Evolutionary conservation across 495 filamentous ascomycete genomes (phyloP).

Genomic region (Penicillium bialowiezense): DNA sequence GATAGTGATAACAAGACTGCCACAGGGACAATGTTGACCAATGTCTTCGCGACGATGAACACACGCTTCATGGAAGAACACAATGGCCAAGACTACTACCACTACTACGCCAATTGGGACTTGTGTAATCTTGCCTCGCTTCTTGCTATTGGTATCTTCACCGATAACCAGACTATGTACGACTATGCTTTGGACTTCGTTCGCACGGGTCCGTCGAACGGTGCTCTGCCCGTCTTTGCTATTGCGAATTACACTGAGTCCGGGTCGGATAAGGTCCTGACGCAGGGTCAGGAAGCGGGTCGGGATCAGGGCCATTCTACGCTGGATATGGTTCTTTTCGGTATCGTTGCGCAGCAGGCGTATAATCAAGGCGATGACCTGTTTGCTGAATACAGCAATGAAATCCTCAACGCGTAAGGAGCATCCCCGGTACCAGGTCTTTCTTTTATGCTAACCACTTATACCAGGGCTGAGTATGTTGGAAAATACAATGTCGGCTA

Average conservation of each 20-base stretch:
- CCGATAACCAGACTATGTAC: constrained; percentile 40
- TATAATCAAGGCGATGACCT: constrained; percentile 42
- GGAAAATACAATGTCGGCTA: constrained; percentile 42
- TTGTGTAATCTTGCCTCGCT: constrained; percentile 40
- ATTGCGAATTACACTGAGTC: constrained; percentile 12
- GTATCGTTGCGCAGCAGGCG: constrained; percentile 37
- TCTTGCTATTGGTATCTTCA: constrained; percentile 37
- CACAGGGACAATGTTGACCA: constrained; percentile 25
- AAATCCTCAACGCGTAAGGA: constrained; percentile 31
- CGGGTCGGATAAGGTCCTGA: constrained; percentile 17
- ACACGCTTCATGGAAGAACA: constrained; percentile 30
- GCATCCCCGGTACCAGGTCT: background rate
- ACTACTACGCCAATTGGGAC: constrained; percentile 49
- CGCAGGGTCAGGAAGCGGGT: constrained; percentile 43
- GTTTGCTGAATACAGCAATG: constrained; percentile 30
- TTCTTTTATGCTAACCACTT: background rate
- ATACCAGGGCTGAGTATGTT: constrained; percentile 35
- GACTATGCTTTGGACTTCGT: constrained; percentile 35
- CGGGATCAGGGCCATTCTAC: constrained; percentile 43
- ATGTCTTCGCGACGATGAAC: constrained; percentile 37
- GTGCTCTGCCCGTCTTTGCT: constrained; percentile 15
- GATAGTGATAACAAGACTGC: constrained; percentile 12
- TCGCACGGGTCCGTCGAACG: constrained; percentile 35
- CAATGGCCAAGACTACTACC: constrained; percentile 25
- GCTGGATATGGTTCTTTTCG: constrained; percentile 36